These are phyloP conservation scores for Melanomma pulvis-pyrius DNA, from an alignment of 495 filamentous ascomycete genomes.

Conservation along the genomic window DNA sequence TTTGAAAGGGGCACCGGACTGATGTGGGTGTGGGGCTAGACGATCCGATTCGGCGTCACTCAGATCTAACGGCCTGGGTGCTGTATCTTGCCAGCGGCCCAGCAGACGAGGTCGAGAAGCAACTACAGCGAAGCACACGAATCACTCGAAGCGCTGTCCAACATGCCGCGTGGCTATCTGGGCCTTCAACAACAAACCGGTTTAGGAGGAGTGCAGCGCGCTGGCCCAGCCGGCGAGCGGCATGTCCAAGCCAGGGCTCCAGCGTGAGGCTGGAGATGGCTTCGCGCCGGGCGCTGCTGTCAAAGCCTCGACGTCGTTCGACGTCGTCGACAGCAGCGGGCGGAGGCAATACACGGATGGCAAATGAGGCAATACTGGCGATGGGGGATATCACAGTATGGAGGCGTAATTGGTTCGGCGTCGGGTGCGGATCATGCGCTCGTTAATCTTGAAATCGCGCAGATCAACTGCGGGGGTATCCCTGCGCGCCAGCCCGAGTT, in stretches of 20 bases:
- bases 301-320: constrained; percentile 5
- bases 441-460: constrained; percentile 31
- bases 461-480: constrained; percentile 20
- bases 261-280: neutral
- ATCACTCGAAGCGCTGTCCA: neutral
- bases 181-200: neutral
- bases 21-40: constrained; percentile 23
- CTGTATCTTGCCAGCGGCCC: constrained; percentile 26
- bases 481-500: constrained; percentile 4
- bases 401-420: constrained; percentile 21
- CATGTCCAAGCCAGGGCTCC: neutral
- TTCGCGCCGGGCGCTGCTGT: constrained; percentile 10
- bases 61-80: constrained; percentile 37
- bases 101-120: neutral
- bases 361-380: neutral
- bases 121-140: neutral
- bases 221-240: neutral
- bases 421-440: constrained; percentile 26
- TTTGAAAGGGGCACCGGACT: constrained; percentile 24
- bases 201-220: neutral
- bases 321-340: neutral
- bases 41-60: constrained; percentile 37
- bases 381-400: neutral
- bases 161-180: neutral
- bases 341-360: neutral